Conservation (phyloP, 768 basidiomycete genomes). For the Tricholoma sp. region DNA sequence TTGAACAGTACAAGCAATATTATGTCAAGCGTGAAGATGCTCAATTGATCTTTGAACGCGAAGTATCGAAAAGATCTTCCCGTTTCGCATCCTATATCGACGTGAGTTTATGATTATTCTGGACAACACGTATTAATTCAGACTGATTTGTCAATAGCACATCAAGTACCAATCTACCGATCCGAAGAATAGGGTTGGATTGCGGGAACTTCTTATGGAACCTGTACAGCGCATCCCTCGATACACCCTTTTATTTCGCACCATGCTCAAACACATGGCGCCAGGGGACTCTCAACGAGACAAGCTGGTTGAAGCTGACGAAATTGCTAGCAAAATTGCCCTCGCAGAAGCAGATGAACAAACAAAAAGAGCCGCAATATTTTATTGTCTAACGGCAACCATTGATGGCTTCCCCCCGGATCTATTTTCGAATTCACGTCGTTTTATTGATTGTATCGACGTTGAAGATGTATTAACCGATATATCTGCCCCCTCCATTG, state of each 20-base stretch:
- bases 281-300: conserved; percentile 70
- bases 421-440: conserved; percentile 83
- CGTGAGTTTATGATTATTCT: conserved; percentile 39
- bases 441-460: conserved; percentile 89
- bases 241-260: conserved; percentile 89
- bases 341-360: conserved; percentile 88
- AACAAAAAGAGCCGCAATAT: conserved; percentile 82
- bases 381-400: conserved; percentile 78
- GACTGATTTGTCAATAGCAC: conserved; percentile 40
- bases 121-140: conserved; percentile 3
- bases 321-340: conserved; percentile 87
- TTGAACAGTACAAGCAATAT: conserved; percentile 89
- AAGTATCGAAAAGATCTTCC: conserved; percentile 73
- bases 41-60: conserved; percentile 80
- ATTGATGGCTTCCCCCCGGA: conserved; percentile 90
- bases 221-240: conserved; percentile 94
- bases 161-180: conserved; percentile 83
- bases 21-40: conserved; percentile 93
- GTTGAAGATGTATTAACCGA: conserved; percentile 76
- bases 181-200: conserved; percentile 72
- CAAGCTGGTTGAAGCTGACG: conserved; percentile 79
- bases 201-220: conserved; percentile 92
- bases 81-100: conserved; percentile 86
- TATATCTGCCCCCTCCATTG: conserved; percentile 32
- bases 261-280: conserved; percentile 88